Evolutionary conservation across 176 grass and related monocot species (phyloP), one percentile per base, ranked within the genome.

Genomic region (Oryza australiensis): DNA sequence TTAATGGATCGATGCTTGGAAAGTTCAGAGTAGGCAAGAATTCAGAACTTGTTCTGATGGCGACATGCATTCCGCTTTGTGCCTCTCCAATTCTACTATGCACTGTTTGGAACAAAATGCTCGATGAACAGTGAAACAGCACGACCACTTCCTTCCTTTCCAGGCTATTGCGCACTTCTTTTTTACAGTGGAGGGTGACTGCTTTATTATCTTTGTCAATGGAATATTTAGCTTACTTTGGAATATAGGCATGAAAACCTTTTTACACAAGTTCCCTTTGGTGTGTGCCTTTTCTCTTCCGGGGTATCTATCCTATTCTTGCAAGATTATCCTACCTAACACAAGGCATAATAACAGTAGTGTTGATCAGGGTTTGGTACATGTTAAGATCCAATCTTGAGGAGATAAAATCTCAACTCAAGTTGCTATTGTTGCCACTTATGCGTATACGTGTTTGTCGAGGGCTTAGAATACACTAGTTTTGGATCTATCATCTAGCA

Each of bases 301-400:
- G 14, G 33, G 69, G 75, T 38, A 86, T 83, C 79, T 70, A 75
- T 87, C 74, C 88, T 80, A 90, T 87, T 68, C 88, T 86, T 90
- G 84, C 80, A 70, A 70, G 75, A 83, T 75, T 87, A 87, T 79
- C 88, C 70, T 70, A 90, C 88, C 84, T 55, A 86, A 86, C 75
- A 79, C 32, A 53, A 78, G 18, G 18, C 16, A 48, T 68, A 73
- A 30, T 24, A 76, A 49, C 79, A 87, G 87, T 66, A 48, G 30
- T 68, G 74, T 79, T 16, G 27, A 68, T 74, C 69, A 66, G 69
- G 75, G 69, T 86, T 83, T 83, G 75, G 79, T 37, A 37, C 35
- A 8, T 27, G 65, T 77, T 72, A 78, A 68, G 72, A 86, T 82
- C 80, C 74, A 83, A 26, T 87, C 20, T 70, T 32, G 30, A 42